Evolutionary conservation across 805 yeast genomes (phyloP).

Genomic region (Candida loeiensis): DNA sequence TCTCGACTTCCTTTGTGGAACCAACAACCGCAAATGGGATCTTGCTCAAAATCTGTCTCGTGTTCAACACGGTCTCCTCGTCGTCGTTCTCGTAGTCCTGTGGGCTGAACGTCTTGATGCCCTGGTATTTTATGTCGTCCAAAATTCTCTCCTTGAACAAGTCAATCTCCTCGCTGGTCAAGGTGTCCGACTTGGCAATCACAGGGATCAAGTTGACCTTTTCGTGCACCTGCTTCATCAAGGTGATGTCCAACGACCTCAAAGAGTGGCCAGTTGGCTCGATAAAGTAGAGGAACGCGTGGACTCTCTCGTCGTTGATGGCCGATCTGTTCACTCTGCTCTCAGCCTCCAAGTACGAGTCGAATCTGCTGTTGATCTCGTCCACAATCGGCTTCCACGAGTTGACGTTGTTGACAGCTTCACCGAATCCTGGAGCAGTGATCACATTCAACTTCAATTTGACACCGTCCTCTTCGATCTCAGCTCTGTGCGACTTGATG

Average conservation of each 20-base stretch:
- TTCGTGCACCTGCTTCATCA: conserved; percentile 82
- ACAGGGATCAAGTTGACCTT: conserved; percentile 93
- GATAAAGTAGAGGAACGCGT: conserved; percentile 88
- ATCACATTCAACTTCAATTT: conserved; percentile 78
- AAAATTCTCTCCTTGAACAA: conserved; percentile 73
- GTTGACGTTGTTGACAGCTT: conserved; percentile 63
- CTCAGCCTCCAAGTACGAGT: conserved; percentile 85
- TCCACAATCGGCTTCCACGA: conserved; percentile 91
- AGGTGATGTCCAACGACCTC: conserved; percentile 81
- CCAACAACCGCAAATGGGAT: conserved; percentile 96
- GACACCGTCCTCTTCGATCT: conserved; percentile 88
- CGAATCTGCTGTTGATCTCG: conserved; percentile 83
- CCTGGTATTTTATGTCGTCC: conserved; percentile 71
- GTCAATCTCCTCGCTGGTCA: conserved; percentile 79
- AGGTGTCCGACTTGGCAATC: conserved; percentile 90
- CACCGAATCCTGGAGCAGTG: conserved; percentile 94
- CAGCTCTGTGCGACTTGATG: conserved; percentile 56
- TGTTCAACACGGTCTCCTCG: conserved; percentile 69
- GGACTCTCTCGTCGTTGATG: conserved; percentile 78
- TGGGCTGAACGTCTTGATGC: conserved; percentile 72
- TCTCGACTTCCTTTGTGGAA: conserved; percentile 68
- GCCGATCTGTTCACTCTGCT: conserved; percentile 72
- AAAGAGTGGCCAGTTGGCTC: conserved; percentile 97
- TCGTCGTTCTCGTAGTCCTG: conserved; percentile 77
- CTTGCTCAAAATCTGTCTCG: conserved; percentile 61